A percentile compares a stretch with the other conserved stretches of the same genome.
phyloP scores from a whole-genome alignment of 148 eudicot species.

The Selenicereus undatus region DNA sequence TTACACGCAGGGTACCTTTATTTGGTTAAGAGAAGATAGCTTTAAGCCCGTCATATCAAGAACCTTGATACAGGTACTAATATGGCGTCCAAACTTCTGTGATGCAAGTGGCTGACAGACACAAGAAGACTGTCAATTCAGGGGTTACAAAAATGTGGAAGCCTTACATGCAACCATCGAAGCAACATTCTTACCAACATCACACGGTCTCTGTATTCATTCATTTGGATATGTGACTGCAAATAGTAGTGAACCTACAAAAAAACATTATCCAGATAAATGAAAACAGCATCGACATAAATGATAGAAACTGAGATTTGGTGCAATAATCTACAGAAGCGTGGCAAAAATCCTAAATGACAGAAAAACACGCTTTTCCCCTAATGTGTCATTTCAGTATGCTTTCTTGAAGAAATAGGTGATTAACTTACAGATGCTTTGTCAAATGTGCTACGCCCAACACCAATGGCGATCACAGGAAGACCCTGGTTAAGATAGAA shows the following conservation, averaged over 20 bases:
- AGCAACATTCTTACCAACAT: conserved; percentile 47
- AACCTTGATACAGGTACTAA: conserved; percentile 66
- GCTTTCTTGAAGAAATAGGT: neutral
- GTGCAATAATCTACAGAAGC: neutral
- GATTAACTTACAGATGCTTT: conserved; percentile 34
- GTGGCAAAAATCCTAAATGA: neutral
- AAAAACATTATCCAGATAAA: neutral
- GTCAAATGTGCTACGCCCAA: conserved; percentile 36
- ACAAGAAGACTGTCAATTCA: neutral
- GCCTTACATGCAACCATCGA: neutral
- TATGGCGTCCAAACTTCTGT: conserved; percentile 47
- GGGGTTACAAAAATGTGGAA: neutral
- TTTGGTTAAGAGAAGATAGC: conserved; percentile 65
- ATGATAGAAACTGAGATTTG: neutral
- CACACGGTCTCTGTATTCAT: conserved; percentile 76
- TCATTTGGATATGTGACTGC: conserved; percentile 85
- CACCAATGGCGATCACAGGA: conserved; percentile 39
- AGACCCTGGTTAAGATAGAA: conserved; percentile 28
- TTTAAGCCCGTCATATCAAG: conserved; percentile 87
- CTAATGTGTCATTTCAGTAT: neutral
- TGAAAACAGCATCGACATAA: neutral
- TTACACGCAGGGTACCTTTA: conserved; percentile 46
- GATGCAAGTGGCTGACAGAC: conserved; percentile 59
- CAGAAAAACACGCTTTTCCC: neutral
- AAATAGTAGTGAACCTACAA: conserved; percentile 67